Base-by-base conservation (phyloP, 225 moss, liverwort and hornwort species). In the Pleurozium schreberi region DNA sequence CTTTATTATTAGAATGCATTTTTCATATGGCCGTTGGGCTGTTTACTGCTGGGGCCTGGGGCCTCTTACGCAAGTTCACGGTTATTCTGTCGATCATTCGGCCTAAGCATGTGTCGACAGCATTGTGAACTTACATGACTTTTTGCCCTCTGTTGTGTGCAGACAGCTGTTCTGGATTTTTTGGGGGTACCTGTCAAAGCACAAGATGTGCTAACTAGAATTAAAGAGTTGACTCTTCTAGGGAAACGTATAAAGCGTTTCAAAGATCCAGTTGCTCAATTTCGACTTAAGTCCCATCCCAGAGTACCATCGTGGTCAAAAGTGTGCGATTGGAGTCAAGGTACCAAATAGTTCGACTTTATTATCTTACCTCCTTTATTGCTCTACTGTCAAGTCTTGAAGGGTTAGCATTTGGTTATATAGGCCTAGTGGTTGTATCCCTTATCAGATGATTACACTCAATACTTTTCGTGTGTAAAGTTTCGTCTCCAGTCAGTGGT, bases 181-280 rank as follows among this genome's bases (percentile, higher is more conserved):
- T 97, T 96, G 90, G 97, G 99, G 58, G 96, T 99, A 50, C 97
- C 97, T 87, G 97, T 99, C 42, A 99, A 99, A 90, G 97, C 99
- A 68, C 99, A 99, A 87, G 99, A 99, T 64, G 92, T 97, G 84
- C 88, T 96, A 74, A 92, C 93, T 36, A 94, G 99, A 82, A 96
- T 99, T 18, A 96, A 95, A 91, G 99, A 99, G 89, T 90, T 99
- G 82, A 91, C 95, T n/a, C 93, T 96, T 71, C 89, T 99, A 81
- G 95, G 94, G 84, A 99, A 96, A 89, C 96, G 99, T 34, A 94
- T 99, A 27, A 97, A 96, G 85, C 97, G 97, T 76, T 95, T 94
- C 86, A 89, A 95, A 84, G 99, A 99, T 83, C 99, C 99, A 82
- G 97, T 95, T 53, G 93, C 95, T 88, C 99, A 99, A 81, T 99